Evolutionary conservation across 495 filamentous ascomycete genomes (phyloP).

Genomic region (Haplographium delicatum): DNA sequence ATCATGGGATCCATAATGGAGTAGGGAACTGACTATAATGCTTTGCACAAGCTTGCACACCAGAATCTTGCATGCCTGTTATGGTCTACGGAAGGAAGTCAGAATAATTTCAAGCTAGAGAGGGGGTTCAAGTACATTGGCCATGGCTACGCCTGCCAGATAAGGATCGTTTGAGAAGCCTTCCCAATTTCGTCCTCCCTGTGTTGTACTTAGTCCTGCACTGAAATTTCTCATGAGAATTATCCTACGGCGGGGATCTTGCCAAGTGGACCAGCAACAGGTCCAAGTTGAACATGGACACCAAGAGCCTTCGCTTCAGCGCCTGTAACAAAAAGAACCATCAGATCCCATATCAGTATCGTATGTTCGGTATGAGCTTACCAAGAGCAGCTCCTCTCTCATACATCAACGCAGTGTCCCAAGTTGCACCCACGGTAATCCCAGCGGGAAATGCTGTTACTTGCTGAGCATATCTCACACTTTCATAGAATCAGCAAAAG

Average conservation of each 20-base stretch:
- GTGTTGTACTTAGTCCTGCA: not conserved
- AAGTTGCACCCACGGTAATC: constrained; percentile 78
- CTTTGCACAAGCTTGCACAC: constrained; percentile 77
- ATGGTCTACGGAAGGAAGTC: constrained; percentile 45
- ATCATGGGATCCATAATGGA: not conserved
- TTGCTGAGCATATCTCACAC: constrained; percentile 51
- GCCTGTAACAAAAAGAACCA: constrained; percentile 9
- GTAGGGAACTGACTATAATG: constrained; percentile 49
- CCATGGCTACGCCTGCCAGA: constrained; percentile 66
- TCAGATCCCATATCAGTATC: too few relatives aligned
- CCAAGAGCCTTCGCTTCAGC: constrained; percentile 37
- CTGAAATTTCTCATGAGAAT: not conserved
- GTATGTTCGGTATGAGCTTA: constrained; percentile 38
- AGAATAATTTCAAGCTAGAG: not conserved
- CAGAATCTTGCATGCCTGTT: constrained; percentile 74
- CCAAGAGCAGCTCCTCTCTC: constrained; percentile 74
- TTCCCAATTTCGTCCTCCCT: constrained; percentile 69
- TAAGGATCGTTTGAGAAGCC: constrained; percentile 71
- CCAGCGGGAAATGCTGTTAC: constrained; percentile 78
- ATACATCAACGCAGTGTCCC: constrained; percentile 52
- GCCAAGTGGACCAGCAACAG: constrained; percentile 81
- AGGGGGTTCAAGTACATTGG: constrained; percentile 24
- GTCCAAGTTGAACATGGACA: constrained; percentile 79
- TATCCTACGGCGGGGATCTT: constrained; percentile 42
- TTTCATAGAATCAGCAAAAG: not conserved